These are phyloP conservation scores for Wickerhamiella cacticola DNA, from an alignment of 805 yeast species.

Conservation along the genomic window DNA sequence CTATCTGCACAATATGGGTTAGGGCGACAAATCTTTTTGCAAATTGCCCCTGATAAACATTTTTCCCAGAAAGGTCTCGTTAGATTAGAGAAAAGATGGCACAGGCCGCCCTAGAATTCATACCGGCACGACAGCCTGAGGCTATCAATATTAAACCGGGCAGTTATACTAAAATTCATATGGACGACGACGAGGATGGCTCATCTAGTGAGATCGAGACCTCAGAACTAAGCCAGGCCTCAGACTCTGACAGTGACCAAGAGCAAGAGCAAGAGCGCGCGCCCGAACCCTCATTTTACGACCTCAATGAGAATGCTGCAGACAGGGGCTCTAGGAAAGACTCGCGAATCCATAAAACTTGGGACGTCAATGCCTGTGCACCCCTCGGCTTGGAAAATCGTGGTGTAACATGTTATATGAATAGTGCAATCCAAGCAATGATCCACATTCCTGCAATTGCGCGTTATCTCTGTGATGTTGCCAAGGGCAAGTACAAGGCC, in stretches of 20 bases:
- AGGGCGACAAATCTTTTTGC: constrained; percentile 10
- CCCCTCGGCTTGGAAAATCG: constrained; percentile 73
- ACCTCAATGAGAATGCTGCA: constrained; percentile 41
- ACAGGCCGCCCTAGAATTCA: constrained; percentile 33
- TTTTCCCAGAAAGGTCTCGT: neutral
- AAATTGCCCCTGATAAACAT: neutral
- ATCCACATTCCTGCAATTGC: constrained; percentile 84
- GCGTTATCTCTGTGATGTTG: constrained; percentile 63
- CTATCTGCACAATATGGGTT: constrained; percentile 2
- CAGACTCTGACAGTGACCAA: neutral
- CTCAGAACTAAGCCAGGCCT: neutral
- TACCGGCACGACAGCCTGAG: constrained; percentile 47
- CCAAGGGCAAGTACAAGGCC: constrained; percentile 37
- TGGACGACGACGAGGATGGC: constrained; percentile 4
- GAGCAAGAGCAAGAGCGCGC: neutral
- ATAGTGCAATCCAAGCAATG: constrained; percentile 85
- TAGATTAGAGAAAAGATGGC: neutral
- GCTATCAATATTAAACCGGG: constrained; percentile 36
- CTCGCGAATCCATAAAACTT: constrained; percentile 52
- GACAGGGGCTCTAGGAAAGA: constrained; percentile 58
- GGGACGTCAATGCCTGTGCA: constrained; percentile 36
- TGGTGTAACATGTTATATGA: constrained; percentile 95
- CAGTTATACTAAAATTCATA: constrained; percentile 36
- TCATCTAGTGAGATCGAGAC: too few relatives aligned
- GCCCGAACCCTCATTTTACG: constrained; percentile 34